Evolutionary conservation across 164 flowering plant genomes (phyloP).

Genomic region (Akebia trifoliata): DNA sequence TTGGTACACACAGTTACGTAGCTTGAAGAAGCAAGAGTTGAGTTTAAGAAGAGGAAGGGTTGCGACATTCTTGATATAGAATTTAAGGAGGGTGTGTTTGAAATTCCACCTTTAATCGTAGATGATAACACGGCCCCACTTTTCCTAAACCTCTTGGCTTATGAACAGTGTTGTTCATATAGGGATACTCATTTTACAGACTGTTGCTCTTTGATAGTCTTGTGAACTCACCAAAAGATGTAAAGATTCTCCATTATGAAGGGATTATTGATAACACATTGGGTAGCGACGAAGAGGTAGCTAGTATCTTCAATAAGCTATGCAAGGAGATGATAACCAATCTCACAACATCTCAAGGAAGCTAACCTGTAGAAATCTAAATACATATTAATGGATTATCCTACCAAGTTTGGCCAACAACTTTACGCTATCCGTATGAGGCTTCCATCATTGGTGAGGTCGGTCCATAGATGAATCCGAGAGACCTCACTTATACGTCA

Average conservation of each 20-base stretch:
- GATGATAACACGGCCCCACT: slow-evolving; percentile 22
- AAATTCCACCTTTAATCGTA: slow-evolving; percentile 24
- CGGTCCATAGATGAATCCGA: no score
- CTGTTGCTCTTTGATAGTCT: slow-evolving; percentile 23
- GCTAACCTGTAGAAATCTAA: slow-evolving; percentile 3
- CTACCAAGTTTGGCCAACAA: no score
- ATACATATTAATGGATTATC: no score
- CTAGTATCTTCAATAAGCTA: slow-evolving; percentile 18
- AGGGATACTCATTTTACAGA: slow-evolving; percentile 19
- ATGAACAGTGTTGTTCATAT: slow-evolving; percentile 22
- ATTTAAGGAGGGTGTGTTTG: slow-evolving; percentile 11
- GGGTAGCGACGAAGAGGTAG: slow-evolving; percentile 27
- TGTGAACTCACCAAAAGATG: slow-evolving; percentile 19
- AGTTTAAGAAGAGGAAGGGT: slow-evolving; percentile 5
- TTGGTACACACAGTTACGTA: slow-evolving; percentile 20
- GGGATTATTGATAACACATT: slow-evolving; percentile 22
- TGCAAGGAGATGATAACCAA: slow-evolving; percentile 17
- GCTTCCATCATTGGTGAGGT: no score
- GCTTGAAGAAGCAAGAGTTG: slow-evolving; percentile 21
- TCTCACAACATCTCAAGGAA: slow-evolving; percentile 7
- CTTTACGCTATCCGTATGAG: no score
- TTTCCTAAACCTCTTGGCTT: slow-evolving; percentile 28
- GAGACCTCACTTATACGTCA: no score
- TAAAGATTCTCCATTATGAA: slow-evolving; percentile 20
- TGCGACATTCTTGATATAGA: slow-evolving; percentile 16